Evolutionary conservation across 768 basidiomycete genomes (phyloP), one percentile per base, ranked within the genome.

Genomic region (Tricholoma sp.): DNA sequence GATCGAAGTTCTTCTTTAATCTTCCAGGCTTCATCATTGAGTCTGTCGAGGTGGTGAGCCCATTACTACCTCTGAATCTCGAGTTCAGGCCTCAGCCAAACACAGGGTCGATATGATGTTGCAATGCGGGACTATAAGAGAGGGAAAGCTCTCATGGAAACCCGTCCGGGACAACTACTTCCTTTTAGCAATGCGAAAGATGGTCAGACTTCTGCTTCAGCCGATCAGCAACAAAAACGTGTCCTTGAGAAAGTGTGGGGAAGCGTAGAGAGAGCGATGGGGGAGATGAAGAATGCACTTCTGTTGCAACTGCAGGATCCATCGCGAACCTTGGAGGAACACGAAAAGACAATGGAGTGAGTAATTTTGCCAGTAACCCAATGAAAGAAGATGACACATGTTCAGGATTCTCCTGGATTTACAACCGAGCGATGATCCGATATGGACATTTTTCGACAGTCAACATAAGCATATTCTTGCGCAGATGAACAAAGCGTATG

Each of bases 1-100:
- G 94, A 43, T 95, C 92, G 52, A 96, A 95, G 65, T 99, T 98
- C 80, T 92, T 98, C 72, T 98, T 98, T 81, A 98, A 96, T 66
- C 80, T 99, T n/a, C 96, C 97, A 0, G 88, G 89, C 29, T 86
- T 88, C 47, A 83, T 99, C 21, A 80, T 90, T 21, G 96, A 95
- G 67, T 88, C 83, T 16, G 89, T 98, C 53, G 89, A 96, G 69
- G 88, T 88, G 57, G 94, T 95, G 67, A 63, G 86, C 22, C n/a
- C 31, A 5, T 41, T 32, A 46, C 54, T 57, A 37, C n/a, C 49
- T 10, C 47, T 58, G 11, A 49, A 22, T 54, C 5, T 50, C n/a
- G 39, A 22, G 18, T 16, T 57, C n/a, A n/a, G 59, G 54, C 52
- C 55, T 9, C 24, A 37, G 27, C 45, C 29, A 5, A 43, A 43